Conservation (phyloP, 169 alveolate genomes). For the Babesia microti region DNA sequence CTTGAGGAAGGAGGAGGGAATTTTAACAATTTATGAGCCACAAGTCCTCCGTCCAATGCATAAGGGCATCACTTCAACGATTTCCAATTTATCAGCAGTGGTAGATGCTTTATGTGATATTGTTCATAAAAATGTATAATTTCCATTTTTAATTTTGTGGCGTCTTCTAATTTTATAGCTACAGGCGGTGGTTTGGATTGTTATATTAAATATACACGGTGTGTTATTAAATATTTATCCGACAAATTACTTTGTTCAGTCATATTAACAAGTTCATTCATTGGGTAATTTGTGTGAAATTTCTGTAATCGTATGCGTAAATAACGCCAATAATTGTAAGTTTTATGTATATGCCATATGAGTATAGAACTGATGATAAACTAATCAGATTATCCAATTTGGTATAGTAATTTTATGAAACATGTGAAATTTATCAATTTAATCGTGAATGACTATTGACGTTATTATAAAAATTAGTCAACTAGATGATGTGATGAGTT, state of each 20-base stretch:
- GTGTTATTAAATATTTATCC: too few species aligned
- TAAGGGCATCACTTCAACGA: conserved; percentile 57
- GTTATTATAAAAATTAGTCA: background rate
- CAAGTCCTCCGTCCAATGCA: conserved; percentile 46
- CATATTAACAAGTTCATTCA: too few species aligned
- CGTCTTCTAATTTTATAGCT: too few species aligned
- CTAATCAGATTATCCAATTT: background rate
- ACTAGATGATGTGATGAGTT: background rate
- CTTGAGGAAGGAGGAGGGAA: conserved; percentile 74
- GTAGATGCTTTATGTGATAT: conserved; percentile 67
- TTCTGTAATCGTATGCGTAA: too few species aligned
- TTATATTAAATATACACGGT: too few species aligned
- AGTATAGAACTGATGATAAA: background rate
- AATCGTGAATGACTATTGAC: background rate
- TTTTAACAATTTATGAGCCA: conserved; percentile 76
- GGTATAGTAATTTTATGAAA: background rate
- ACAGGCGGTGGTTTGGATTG: too few species aligned
- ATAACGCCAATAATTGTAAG: too few species aligned
- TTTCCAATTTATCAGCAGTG: conserved; percentile 61
- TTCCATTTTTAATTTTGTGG: too few species aligned
- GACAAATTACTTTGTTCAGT: too few species aligned
- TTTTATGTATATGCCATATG: too few species aligned
- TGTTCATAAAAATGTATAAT: too few species aligned
- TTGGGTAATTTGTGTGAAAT: too few species aligned
- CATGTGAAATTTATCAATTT: conserved; percentile 1